Conservation (phyloP, 1,284 basidiomycete species). For the Leccinum griseonigrum region DNA sequence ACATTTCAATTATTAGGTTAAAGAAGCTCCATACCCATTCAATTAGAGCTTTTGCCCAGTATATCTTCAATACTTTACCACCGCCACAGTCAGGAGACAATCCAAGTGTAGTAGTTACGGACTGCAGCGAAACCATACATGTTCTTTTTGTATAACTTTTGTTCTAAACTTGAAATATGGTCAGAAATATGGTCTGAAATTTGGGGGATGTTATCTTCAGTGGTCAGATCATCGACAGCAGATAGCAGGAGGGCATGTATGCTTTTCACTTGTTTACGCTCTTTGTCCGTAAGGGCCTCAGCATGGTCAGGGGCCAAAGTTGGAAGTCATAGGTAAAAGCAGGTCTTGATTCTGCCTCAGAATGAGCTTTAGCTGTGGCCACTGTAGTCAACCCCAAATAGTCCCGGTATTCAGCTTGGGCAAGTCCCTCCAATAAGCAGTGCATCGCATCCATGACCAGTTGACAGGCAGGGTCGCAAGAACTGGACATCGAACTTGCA, state of each 20-base stretch:
- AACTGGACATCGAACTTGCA: neutral
- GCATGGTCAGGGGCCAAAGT: neutral
- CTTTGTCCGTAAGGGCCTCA: neutral
- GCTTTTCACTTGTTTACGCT: neutral
- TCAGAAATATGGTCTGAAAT: neutral
- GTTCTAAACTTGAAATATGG: neutral
- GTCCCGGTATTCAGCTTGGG: neutral
- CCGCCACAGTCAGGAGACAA: neutral
- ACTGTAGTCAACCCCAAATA: neutral
- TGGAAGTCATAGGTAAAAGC: neutral
- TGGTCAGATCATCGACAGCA: neutral
- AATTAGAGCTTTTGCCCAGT: neutral
- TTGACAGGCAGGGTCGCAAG: neutral
- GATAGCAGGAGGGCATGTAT: neutral
- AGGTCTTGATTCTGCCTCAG: neutral
- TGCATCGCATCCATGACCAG: neutral
- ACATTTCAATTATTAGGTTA: too few species aligned
- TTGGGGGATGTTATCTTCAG: neutral
- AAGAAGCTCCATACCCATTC: neutral
- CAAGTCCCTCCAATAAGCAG: neutral
- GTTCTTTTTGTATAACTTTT: neutral
- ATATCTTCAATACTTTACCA: neutral
- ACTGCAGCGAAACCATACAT: neutral
- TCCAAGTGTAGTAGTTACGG: neutral
- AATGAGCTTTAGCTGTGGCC: neutral